Percentiles rank a stretch among this genome's conserved stretches.
phyloP scores from a whole-genome alignment of 306 rosid genomes.

The Morella rubra region DNA sequence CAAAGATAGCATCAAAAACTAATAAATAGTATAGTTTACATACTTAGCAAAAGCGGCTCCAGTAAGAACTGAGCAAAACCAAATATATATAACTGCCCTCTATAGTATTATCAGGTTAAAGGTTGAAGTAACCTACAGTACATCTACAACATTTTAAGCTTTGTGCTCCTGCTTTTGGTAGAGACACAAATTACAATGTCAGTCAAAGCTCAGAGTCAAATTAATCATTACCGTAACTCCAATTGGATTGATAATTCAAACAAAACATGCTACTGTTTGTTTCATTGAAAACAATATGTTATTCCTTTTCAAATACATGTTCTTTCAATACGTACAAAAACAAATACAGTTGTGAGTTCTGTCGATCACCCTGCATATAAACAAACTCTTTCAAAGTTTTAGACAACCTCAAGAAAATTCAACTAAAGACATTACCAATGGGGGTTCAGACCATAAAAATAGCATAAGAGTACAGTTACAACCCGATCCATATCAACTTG shows the following conservation, averaged over 20 bases:
- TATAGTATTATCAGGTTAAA: background rate
- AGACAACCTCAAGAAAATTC: background rate
- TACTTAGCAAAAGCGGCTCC: constrained; percentile 6
- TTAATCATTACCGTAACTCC: background rate
- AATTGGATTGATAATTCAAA: background rate
- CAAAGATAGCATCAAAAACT: background rate
- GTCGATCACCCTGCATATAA: background rate
- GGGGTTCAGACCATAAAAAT: background rate
- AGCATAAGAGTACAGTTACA: background rate
- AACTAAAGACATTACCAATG: background rate
- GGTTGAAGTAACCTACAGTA: background rate
- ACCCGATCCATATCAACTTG: background rate
- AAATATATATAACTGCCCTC: background rate
- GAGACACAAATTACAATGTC: background rate
- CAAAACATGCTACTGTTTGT: background rate
- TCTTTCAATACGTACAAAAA: background rate
- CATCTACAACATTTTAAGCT: background rate
- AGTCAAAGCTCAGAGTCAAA: background rate
- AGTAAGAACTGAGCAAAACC: constrained; percentile 6
- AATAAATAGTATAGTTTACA: background rate
- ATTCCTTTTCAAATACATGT: background rate
- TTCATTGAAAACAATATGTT: background rate
- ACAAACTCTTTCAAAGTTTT: background rate
- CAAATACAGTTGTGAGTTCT: background rate
- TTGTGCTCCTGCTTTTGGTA: background rate